phyloP scores from a whole-genome alignment of 768 basidiomycete species.

The Hericium alpestre region DNA sequence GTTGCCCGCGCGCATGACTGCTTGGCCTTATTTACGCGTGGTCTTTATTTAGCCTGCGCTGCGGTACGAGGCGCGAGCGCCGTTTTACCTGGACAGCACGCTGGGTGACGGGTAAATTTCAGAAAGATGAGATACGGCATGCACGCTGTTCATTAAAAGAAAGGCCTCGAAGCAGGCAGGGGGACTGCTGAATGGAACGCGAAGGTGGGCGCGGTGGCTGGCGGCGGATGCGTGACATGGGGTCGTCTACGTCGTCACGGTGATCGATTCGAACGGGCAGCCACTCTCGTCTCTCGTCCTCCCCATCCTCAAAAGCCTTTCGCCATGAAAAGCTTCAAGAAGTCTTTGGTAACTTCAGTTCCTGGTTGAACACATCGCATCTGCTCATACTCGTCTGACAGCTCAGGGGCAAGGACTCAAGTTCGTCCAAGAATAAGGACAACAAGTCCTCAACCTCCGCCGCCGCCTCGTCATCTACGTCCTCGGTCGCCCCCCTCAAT shows the following conservation, averaged over 20 bases:
- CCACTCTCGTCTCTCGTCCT: not conserved
- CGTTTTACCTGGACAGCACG: no score
- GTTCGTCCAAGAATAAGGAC: constrained; percentile 61
- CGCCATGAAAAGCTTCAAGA: constrained; percentile 76
- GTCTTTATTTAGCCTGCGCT: not conserved
- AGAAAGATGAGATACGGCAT: no score
- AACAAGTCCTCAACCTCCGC: constrained; percentile 34
- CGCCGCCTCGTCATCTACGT: constrained; percentile 31
- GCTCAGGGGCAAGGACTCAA: constrained; percentile 61
- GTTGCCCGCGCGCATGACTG: not conserved
- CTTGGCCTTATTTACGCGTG: constrained; percentile 2
- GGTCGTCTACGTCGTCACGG: not conserved
- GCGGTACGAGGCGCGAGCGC: no score
- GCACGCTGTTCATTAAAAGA: no score
- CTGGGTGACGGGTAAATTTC: no score
- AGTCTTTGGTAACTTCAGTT: constrained; percentile 52
- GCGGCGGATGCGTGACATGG: not conserved
- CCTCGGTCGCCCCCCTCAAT: constrained; percentile 38
- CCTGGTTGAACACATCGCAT: constrained; percentile 8
- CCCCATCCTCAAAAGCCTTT: not conserved
- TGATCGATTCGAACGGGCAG: not conserved
- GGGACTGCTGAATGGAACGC: not conserved
- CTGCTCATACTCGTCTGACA: constrained; percentile 20
- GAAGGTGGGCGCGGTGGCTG: not conserved
- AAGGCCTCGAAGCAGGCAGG: no score